These are phyloP conservation scores for Pseudodiploospora longispora DNA, from an alignment of 2,329 filamentous ascomycete genomes.

Conservation along the genomic window DNA sequence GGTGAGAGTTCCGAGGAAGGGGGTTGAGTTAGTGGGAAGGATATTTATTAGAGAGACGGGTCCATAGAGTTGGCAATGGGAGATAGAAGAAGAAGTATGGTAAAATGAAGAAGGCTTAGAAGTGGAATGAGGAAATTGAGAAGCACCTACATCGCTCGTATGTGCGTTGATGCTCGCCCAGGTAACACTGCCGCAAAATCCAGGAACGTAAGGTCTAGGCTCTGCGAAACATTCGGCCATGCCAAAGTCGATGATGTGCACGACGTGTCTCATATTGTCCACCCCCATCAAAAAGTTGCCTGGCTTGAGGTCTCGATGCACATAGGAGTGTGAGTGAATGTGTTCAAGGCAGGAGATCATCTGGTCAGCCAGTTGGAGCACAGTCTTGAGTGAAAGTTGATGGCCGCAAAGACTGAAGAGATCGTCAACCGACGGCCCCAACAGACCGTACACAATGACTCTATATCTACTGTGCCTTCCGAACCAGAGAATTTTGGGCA, in stretches of 20 bases:
- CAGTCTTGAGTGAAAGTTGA: slow-evolving; percentile 15
- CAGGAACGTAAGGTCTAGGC: too few relatives aligned
- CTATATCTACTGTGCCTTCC: slow-evolving; percentile 14
- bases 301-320: slow-evolving; percentile 17
- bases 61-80: too few relatives aligned
- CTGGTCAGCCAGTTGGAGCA: slow-evolving; percentile 15
- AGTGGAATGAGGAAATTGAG: too few relatives aligned
- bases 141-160: too few relatives aligned
- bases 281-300: slow-evolving; percentile 16
- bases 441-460: slow-evolving; percentile 16
- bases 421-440: slow-evolving; percentile 60
- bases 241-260: slow-evolving; percentile 15
- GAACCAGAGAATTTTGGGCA: slow-evolving; percentile 15
- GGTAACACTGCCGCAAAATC: too few relatives aligned
- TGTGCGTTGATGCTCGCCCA: too few relatives aligned
- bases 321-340: slow-evolving; percentile 10
- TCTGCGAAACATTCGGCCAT: slow-evolving; percentile 7
- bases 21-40: too few relatives aligned
- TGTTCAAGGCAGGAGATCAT: slow-evolving; percentile 11
- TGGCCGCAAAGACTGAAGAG: slow-evolving; percentile 32
- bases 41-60: too few relatives aligned
- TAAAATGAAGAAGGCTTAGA: too few relatives aligned
- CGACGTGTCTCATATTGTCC: slow-evolving; percentile 11
- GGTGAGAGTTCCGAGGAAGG: too few relatives aligned
- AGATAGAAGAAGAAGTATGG: too few relatives aligned